phyloP scores from a whole-genome alignment of 108 stramenopile genomes.

The Epipyxis sp. region DNA sequence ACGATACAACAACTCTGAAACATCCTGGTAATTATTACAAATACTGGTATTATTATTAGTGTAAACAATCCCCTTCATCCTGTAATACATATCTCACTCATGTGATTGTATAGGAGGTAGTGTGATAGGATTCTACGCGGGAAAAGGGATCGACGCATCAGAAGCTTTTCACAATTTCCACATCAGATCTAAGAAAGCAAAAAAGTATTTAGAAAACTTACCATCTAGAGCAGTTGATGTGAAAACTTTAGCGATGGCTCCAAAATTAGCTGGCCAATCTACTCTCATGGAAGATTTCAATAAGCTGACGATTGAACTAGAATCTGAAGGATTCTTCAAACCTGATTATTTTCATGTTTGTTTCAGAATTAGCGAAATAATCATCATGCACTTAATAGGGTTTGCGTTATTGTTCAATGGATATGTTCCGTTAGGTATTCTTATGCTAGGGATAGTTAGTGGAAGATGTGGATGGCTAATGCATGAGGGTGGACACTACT shows the following conservation, averaged over 20 bases:
- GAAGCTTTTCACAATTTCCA: slow-evolving; percentile 41
- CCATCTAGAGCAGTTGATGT: slow-evolving; percentile 7
- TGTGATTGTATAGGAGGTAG: no score
- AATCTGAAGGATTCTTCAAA: slow-evolving; percentile 37
- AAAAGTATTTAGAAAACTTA: slow-evolving; percentile 38
- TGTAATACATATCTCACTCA: no score
- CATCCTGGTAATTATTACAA: no score
- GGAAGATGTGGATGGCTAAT: slow-evolving; percentile 49
- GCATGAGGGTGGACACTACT: slow-evolving; percentile 46
- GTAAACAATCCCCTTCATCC: no score
- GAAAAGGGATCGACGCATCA: slow-evolving; percentile 40
- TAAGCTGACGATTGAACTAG: slow-evolving; percentile 23
- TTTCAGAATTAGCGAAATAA: slow-evolving; percentile 37
- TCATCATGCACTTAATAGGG: slow-evolving; percentile 19
- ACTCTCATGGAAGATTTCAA: slow-evolving; percentile 26
- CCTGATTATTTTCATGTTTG: neutral
- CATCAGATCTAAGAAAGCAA: slow-evolving; percentile 29
- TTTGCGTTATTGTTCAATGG: slow-evolving; percentile 9
- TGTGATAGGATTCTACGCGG: slow-evolving; percentile 37
- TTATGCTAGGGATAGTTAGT: slow-evolving; percentile 19
- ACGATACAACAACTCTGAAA: slow-evolving; percentile 38
- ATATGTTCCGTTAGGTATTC: neutral
- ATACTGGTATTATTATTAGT: no score
- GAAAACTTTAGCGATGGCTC: neutral
- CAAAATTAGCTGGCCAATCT: slow-evolving; percentile 3